phyloP scores from a whole-genome alignment of 1,139 yeast genomes.

The Kodamaea arcana region DNA sequence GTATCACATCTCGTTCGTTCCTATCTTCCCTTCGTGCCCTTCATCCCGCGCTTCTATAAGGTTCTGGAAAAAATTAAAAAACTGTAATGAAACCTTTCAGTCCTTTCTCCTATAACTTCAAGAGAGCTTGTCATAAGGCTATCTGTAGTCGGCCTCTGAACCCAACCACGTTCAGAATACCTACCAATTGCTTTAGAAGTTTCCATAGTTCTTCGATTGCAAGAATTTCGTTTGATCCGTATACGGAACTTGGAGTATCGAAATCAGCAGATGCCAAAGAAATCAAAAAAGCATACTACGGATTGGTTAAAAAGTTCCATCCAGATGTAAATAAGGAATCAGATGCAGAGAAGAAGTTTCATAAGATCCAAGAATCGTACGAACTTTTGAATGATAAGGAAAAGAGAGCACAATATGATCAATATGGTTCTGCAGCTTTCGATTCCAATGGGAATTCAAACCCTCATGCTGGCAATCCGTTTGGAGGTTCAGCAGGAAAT shows the following conservation, averaged over 20 bases:
- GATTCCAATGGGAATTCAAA: slow-evolving; percentile 60
- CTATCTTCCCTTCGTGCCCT: no score
- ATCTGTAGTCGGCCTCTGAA: background rate
- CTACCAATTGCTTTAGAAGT: background rate
- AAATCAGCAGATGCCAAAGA: slow-evolving; percentile 71
- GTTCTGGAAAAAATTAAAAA: background rate
- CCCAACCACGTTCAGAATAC: background rate
- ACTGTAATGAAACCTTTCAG: background rate
- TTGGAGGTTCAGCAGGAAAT: slow-evolving; percentile 41
- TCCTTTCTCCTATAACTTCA: background rate
- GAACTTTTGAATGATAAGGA: slow-evolving; percentile 85
- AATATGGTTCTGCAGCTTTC: slow-evolving; percentile 85
- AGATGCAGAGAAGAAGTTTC: slow-evolving; percentile 84
- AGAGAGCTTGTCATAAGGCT: background rate
- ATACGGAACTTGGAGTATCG: slow-evolving; percentile 73
- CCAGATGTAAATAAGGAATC: slow-evolving; percentile 95
- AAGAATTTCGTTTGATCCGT: slow-evolving; percentile 63
- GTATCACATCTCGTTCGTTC: no score
- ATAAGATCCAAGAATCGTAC: slow-evolving; percentile 89
- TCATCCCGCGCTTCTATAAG: background rate
- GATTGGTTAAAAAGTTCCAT: slow-evolving; percentile 88
- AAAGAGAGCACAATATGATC: slow-evolving; percentile 87
- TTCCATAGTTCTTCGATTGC: slow-evolving; percentile 25
- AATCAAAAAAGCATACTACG: slow-evolving; percentile 90
- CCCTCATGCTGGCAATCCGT: slow-evolving; percentile 50